These are phyloP conservation scores for Copromyces sp. DNA, from an alignment of 495 filamentous ascomycete species.

Conservation along the genomic window DNA sequence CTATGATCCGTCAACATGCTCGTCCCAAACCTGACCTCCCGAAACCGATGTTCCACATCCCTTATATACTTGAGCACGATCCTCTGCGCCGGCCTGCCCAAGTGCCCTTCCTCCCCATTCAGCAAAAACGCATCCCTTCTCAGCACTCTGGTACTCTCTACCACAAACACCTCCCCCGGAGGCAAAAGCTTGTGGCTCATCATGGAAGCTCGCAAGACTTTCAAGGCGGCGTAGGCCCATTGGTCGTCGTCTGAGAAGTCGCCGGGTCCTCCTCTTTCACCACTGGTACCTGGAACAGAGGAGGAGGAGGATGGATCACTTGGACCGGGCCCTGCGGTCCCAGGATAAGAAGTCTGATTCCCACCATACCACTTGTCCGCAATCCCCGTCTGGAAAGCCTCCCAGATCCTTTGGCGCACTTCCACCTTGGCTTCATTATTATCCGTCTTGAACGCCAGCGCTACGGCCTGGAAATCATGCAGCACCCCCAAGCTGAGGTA, in stretches of 20 bases:
- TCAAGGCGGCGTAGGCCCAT: conserved; percentile 62
- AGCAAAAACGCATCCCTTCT: conserved; percentile 45
- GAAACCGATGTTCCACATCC: conserved; percentile 57
- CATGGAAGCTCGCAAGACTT: conserved; percentile 58
- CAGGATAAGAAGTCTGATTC: conserved; percentile 4
- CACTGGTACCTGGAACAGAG: not conserved
- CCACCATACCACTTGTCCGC: conserved; percentile 36
- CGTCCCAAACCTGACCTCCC: conserved; percentile 59
- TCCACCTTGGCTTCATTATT: conserved; percentile 53
- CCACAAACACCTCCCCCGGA: conserved; percentile 65
- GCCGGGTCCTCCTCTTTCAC: not conserved
- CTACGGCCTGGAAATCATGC: conserved; percentile 63
- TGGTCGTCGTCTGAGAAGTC: conserved; percentile 46
- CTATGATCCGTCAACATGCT: conserved; percentile 71
- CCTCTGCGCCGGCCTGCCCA: conserved; percentile 53
- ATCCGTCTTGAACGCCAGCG: conserved; percentile 63
- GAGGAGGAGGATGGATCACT: not conserved
- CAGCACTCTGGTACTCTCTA: conserved; percentile 53
- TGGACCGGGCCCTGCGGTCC: not conserved
- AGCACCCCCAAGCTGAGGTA: conserved; percentile 64
- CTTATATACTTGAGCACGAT: conserved; percentile 56
- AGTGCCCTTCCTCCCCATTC: conserved; percentile 24
- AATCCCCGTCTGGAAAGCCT: conserved; percentile 41
- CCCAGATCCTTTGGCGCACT: conserved; percentile 56
- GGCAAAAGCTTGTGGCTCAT: conserved; percentile 59